Evolutionary conservation across 176 grass and related monocot genomes (phyloP).

Genomic region (Pontederia paniculata): DNA sequence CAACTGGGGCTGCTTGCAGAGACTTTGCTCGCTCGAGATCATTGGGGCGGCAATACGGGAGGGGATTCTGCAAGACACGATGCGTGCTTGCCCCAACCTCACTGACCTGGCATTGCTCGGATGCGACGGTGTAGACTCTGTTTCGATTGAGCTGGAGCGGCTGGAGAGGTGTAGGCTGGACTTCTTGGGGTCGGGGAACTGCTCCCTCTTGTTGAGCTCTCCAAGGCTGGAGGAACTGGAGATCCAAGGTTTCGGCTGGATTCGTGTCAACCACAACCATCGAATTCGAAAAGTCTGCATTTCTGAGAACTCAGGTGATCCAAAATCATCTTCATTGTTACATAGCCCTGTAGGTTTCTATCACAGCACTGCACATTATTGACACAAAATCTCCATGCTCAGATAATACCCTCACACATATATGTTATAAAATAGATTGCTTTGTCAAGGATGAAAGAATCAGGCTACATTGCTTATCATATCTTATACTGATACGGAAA

Average conservation of each 20-base stretch:
- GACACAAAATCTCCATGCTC: no score
- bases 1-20: slow-evolving; percentile 35
- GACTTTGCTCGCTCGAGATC: slow-evolving; percentile 53
- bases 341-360: no score
- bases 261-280: slow-evolving; percentile 43
- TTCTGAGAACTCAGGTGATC: slow-evolving; percentile 49
- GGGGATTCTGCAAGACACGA: slow-evolving; percentile 31
- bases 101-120: slow-evolving; percentile 57
- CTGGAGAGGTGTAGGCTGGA: slow-evolving; percentile 64
- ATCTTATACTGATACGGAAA: no score
- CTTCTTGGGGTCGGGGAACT: slow-evolving; percentile 38
- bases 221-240: slow-evolving; percentile 48
- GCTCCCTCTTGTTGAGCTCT: slow-evolving; percentile 33
- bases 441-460: no score
- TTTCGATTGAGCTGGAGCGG: slow-evolving; percentile 36
- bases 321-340: no score
- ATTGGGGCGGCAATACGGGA: slow-evolving; percentile 57
- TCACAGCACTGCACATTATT: no score
- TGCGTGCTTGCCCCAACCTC: slow-evolving; percentile 59
- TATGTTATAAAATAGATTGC: no score
- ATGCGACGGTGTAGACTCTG: slow-evolving; percentile 41
- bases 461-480: no score
- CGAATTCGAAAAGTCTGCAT: slow-evolving; percentile 44
- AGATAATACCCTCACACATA: no score
- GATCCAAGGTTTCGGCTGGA: slow-evolving; percentile 69